A percentile compares a stretch with the other conserved stretches of the same genome.
Conservation (phyloP, 495 filamentous ascomycete species). For the Aspergillus leporis region DNA sequence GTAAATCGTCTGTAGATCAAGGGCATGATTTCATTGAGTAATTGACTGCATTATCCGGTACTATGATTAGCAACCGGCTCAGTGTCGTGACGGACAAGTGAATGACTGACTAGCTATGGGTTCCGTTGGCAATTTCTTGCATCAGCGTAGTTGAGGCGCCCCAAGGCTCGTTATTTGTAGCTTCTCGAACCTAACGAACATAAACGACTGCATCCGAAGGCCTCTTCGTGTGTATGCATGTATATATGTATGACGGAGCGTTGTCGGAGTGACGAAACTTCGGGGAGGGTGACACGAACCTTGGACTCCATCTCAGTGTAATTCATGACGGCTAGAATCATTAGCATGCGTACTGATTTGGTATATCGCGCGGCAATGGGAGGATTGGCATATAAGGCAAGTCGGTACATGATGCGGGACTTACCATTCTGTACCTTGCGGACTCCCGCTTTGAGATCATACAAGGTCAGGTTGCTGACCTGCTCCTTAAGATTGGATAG, state of each 20-base stretch:
- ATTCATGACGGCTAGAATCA: constrained; percentile 86
- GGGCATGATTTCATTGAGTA: constrained; percentile 99
- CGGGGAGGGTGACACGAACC: constrained; percentile 51
- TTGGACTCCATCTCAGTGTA: constrained; percentile 99
- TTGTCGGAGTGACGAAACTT: not conserved
- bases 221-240: not conserved
- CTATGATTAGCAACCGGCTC: constrained; percentile 12
- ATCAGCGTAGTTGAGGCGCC: constrained; percentile 86
- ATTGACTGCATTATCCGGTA: constrained; percentile 61
- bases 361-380: not conserved
- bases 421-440: constrained; percentile 98
- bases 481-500: constrained; percentile 80
- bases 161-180: constrained; percentile 98
- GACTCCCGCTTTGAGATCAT: constrained; percentile 96
- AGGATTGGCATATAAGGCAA: not conserved
- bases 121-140: constrained; percentile 98
- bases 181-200: constrained; percentile 75
- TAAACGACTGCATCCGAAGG: constrained; percentile 20
- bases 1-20: constrained; percentile 99
- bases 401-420: constrained; percentile 16
- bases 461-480: constrained; percentile 91
- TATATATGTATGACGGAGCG: not conserved
- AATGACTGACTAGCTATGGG: constrained; percentile 87
- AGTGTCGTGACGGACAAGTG: not conserved
- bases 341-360: not conserved